Evolutionary conservation across 441 rosid genomes (phyloP).

Genomic region (Aquilaria agallochum): DNA sequence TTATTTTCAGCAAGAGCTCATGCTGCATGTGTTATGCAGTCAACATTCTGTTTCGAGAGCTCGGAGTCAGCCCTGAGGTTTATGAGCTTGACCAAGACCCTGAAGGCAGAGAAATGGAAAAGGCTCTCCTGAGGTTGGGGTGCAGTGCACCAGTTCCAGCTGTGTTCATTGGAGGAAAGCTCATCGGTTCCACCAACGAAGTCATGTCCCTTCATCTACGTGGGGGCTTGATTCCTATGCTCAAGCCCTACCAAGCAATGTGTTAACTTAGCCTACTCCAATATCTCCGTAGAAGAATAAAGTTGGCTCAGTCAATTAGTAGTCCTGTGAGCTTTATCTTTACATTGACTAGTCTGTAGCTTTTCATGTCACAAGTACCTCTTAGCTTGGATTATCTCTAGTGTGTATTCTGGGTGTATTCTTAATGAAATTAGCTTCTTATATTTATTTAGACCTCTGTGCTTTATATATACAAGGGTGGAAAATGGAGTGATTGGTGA

Average conservation of each 20-base stretch:
- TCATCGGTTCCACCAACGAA: slow-evolving; percentile 79
- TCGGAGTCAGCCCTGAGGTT: slow-evolving; percentile 62
- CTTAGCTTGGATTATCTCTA: background rate
- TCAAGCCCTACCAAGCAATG: slow-evolving; percentile 46
- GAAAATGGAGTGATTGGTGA: no score
- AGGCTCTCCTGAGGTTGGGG: slow-evolving; percentile 59
- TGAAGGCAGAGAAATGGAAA: slow-evolving; percentile 72
- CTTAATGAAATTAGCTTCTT: slow-evolving; percentile 21
- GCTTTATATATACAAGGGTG: no score
- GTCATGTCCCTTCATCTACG: slow-evolving; percentile 82
- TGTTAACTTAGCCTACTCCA: slow-evolving; percentile 16
- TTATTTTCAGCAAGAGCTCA: slow-evolving; percentile 81
- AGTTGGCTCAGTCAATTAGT: slow-evolving; percentile 23
- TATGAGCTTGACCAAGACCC: slow-evolving; percentile 73
- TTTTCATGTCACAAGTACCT: slow-evolving; percentile 15
- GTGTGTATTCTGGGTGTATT: background rate
- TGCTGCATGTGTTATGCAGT: slow-evolving; percentile 80
- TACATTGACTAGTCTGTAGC: slow-evolving; percentile 1
- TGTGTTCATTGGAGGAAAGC: slow-evolving; percentile 70
- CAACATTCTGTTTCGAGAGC: slow-evolving; percentile 65
- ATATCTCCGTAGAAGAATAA: slow-evolving; percentile 16
- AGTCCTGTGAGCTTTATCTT: slow-evolving; percentile 19
- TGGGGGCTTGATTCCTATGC: slow-evolving; percentile 57
- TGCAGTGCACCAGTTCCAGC: slow-evolving; percentile 68
- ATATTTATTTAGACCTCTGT: background rate